Percentiles rank a stretch among this genome's conserved stretches.
Conservation (phyloP, 1,139 yeast genomes). For the Debaryomyces robertsiae region DNA sequence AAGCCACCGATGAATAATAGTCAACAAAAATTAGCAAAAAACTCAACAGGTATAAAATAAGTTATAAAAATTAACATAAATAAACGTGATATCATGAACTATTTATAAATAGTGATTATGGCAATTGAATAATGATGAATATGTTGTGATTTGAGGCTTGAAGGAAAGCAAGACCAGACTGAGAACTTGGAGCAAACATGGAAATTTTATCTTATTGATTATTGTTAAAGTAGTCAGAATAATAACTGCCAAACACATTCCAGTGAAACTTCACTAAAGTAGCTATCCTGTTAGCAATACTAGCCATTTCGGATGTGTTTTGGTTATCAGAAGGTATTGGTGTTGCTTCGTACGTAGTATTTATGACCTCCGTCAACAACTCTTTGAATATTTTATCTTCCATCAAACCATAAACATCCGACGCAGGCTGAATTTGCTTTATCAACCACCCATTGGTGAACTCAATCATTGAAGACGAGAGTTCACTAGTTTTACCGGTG, state of each 20-base stretch:
- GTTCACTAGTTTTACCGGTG: conserved; percentile 13
- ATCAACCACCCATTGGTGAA: conserved; percentile 80
- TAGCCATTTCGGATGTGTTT: conserved; percentile 45
- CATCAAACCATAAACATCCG: conserved; percentile 77
- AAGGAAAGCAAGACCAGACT: too few species aligned
- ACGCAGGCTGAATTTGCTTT: conserved; percentile 81
- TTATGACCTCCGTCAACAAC: conserved; percentile 38
- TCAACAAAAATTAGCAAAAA: conserved; percentile 8
- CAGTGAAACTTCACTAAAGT: conserved; percentile 70
- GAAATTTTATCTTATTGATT: conserved; percentile 13
- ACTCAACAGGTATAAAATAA: conserved; percentile 5
- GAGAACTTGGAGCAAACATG: too few species aligned
- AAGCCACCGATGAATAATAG: conserved; percentile 10
- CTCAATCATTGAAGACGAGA: conserved; percentile 52
- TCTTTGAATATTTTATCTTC: conserved; percentile 67
- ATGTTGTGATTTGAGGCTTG: background rate
- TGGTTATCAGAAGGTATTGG: conserved; percentile 11
- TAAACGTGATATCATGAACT: conserved; percentile 9
- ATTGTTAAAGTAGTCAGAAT: conserved; percentile 29
- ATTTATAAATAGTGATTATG: conserved; percentile 4
- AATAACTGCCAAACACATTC: conserved; percentile 67
- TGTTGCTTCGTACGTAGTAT: conserved; percentile 19
- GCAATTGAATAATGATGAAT: background rate
- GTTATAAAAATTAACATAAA: conserved; percentile 7
- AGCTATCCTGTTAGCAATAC: conserved; percentile 54